Conservation (phyloP, 2,329 filamentous ascomycete species). For the Pochonia chlamydosporia region DNA sequence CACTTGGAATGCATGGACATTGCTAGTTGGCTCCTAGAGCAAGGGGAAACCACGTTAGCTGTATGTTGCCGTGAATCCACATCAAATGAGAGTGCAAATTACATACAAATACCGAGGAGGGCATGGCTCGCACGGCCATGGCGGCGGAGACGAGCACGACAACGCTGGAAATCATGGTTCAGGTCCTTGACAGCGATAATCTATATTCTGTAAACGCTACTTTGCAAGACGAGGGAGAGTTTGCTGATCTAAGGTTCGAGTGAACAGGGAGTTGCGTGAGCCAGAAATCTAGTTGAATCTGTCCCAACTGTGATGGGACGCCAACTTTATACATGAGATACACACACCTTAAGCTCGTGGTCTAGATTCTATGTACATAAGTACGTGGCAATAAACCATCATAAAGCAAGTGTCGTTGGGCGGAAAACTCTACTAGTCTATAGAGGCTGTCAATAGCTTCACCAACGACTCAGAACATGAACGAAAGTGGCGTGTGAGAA, state of each 20-base stretch:
- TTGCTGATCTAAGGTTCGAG: too few relatives aligned
- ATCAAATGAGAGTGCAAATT: too few relatives aligned
- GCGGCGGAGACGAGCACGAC: not conserved
- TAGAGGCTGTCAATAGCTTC: not conserved
- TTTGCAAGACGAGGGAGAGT: too few relatives aligned
- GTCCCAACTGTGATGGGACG: not conserved
- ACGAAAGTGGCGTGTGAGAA: too few relatives aligned
- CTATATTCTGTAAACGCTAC: too few relatives aligned
- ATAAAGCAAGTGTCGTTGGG: conserved; percentile 2
- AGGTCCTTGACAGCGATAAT: too few relatives aligned
- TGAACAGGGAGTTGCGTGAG: too few relatives aligned
- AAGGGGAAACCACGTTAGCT: not conserved
- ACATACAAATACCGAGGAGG: not conserved
- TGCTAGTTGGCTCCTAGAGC: not conserved
- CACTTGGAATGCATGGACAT: not conserved
- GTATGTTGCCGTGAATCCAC: too few relatives aligned
- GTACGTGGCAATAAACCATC: not conserved
- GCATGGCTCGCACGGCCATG: not conserved
- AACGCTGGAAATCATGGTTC: not conserved
- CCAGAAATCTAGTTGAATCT: too few relatives aligned
- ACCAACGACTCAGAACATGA: too few relatives aligned
- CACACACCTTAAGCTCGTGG: not conserved
- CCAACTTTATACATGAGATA: not conserved
- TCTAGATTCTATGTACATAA: not conserved
- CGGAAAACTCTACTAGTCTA: not conserved